Base-by-base conservation (phyloP, 1,139 yeast genomes). In the Magnusiomyces tetraspermus region DNA sequence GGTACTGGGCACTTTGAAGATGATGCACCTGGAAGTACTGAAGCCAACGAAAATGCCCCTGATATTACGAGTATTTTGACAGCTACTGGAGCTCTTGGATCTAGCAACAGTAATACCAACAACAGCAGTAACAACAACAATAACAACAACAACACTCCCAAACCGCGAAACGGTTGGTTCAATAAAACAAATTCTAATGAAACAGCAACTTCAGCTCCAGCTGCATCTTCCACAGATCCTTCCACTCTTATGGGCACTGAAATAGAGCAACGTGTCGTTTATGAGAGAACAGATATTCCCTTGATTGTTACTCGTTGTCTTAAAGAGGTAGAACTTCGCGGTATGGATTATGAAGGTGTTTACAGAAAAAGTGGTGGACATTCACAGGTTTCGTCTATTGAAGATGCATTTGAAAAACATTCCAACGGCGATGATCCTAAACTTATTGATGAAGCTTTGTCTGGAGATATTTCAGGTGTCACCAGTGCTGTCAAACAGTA, bases 341-440 rank as follows among this genome's bases (percentile, higher is more conserved):
- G 95, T 10, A 65, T 86, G 60, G 80, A 76, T 48, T 71, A 75
- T 43, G 97, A 90, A 68, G 98, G 98, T 5, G 77, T 92, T 42
- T 92, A 92, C 71, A 77, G 98, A 61, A 85, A 90, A 59, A 85
- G 95, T 23, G 98, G 97, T 1, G 89, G 92, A 4, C 80, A 85
- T 55, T 80, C 92, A 15, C 87, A 88, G 51, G 80, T 87, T 58
- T 82, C 78, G 53, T 61, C 76, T 63, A 64, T 71, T 68, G 71
- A 72, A 60, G 71, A 70, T 53, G 67, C 70, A 54, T 77, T 76
- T 61, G 74, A 67, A 51, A 59, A 61, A 45, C 57, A 61, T 33
- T 75, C 76, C 23, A n/a, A 17, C 22, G 43, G 23, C 11, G 43
- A 38, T 11, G 33, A 30, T 30, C 33, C 33, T 13, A 8, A 13